phyloP scores from a whole-genome alignment of 2,329 filamentous ascomycete genomes.

The Tympanopsis confertula region DNA sequence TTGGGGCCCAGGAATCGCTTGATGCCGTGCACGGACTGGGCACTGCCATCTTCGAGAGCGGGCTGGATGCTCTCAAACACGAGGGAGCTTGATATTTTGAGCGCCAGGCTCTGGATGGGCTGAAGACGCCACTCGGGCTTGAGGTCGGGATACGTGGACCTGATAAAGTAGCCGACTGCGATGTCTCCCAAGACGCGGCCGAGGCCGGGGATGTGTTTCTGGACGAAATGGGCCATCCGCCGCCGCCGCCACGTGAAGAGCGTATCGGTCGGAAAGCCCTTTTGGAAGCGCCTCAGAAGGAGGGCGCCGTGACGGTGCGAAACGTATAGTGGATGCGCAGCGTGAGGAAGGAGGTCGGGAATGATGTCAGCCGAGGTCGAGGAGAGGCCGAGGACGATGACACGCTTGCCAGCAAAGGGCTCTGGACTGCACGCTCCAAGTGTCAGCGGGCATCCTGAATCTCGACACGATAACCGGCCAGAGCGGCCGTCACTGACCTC shows the following conservation, averaged over 20 bases:
- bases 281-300: conserved; percentile 16
- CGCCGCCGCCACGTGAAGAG: conserved; percentile 18
- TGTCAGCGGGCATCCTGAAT: conserved; percentile 2
- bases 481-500: conserved; percentile 8
- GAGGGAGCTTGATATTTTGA: conserved; percentile 11
- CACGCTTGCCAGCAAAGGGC: conserved; percentile 24
- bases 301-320: conserved; percentile 25
- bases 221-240: conserved; percentile 15
- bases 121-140: conserved; percentile 17
- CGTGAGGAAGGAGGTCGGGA: conserved; percentile 18
- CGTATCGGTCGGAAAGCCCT: conserved; percentile 22
- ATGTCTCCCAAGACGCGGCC: conserved; percentile 6
- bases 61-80: conserved; percentile 13
- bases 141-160: conserved; percentile 8
- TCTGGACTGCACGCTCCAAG: conserved; percentile 10
- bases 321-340: conserved; percentile 25
- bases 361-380: conserved; percentile 23
- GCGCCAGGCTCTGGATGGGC: conserved; percentile 13
- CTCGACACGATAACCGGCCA: too few species aligned
- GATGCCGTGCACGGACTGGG: conserved; percentile 15
- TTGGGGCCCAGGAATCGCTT: conserved; percentile 7
- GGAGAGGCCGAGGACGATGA: conserved; percentile 29
- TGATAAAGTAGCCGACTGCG: conserved; percentile 7
- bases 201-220: conserved; percentile 9
- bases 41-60: conserved; percentile 12